Percentiles rank a stretch among this genome's conserved stretches.
phyloP scores from a whole-genome alignment of 495 filamentous ascomycete genomes.

The Neurospora sp. region DNA sequence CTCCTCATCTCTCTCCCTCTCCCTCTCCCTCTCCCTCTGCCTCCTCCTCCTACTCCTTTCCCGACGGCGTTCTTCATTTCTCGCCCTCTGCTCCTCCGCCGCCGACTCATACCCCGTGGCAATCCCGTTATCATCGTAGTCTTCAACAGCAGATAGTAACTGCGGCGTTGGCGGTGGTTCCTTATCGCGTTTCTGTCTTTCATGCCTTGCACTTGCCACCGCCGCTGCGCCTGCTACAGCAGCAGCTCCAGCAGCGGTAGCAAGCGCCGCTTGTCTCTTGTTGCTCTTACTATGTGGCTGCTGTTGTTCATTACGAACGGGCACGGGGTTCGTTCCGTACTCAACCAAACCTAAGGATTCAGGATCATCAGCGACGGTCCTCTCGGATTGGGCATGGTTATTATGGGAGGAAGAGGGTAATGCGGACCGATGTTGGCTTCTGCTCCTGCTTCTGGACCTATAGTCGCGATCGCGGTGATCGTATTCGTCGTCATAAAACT shows the following conservation, averaged over 20 bases:
- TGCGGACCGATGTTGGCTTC: slow-evolving; percentile 43
- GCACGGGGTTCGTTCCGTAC: slow-evolving; percentile 61
- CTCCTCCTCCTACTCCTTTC: slow-evolving; percentile 1
- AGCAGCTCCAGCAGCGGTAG: background rate
- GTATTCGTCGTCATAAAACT: slow-evolving; percentile 19
- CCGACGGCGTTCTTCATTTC: slow-evolving; percentile 5
- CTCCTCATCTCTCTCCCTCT: background rate
- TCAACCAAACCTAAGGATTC: slow-evolving; percentile 64
- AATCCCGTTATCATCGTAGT: background rate
- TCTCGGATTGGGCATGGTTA: background rate
- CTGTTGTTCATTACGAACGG: slow-evolving; percentile 9
- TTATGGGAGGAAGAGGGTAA: slow-evolving; percentile 31
- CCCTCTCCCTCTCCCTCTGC: slow-evolving; percentile 3
- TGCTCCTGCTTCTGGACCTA: slow-evolving; percentile 40
- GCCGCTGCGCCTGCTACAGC: background rate
- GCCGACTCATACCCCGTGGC: slow-evolving; percentile 23
- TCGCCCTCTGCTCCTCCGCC: slow-evolving; percentile 17
- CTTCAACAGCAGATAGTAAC: background rate
- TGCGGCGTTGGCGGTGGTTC: slow-evolving; percentile 23
- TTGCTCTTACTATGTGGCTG: background rate
- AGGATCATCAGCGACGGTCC: slow-evolving; percentile 44
- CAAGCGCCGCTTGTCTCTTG: background rate
- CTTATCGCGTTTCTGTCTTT: slow-evolving; percentile 5
- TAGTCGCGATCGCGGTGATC: slow-evolving; percentile 13
- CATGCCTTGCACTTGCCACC: background rate